phyloP scores from a whole-genome alignment of 2,329 filamentous ascomycete species.

The Penicillium sp. region DNA sequence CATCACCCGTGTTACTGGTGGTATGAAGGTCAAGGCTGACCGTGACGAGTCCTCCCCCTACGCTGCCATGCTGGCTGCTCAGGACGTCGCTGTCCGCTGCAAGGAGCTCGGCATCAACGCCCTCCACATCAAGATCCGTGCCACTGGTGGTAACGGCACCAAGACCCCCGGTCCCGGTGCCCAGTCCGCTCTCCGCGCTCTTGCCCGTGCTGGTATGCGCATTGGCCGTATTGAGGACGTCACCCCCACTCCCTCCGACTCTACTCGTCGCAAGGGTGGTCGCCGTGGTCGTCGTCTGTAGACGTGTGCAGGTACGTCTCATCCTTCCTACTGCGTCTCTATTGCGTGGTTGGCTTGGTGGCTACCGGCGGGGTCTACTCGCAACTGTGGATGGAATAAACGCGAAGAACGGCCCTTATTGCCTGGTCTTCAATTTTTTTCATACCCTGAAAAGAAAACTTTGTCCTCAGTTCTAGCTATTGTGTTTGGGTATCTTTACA shows the following conservation, averaged over 20 bases:
- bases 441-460: constrained; percentile 38
- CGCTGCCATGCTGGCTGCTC: constrained; percentile 99
- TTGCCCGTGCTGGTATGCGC: constrained; percentile 99
- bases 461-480: constrained; percentile 24
- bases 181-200: constrained; percentile 97
- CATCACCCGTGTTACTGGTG: constrained; percentile 99
- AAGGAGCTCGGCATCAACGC: constrained; percentile 86
- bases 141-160: constrained; percentile 99
- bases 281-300: constrained; percentile 99
- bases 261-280: constrained; percentile 99
- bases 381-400: constrained; percentile 51
- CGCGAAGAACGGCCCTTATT: constrained; percentile 53
- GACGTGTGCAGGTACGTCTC: constrained; percentile 49
- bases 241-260: constrained; percentile 98
- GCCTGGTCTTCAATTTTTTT: constrained; percentile 53
- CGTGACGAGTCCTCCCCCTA: constrained; percentile 99
- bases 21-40: constrained; percentile 99
- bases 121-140: constrained; percentile 99
- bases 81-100: constrained; percentile 93
- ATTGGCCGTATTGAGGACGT: constrained; percentile 99
- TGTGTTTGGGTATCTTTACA: constrained; percentile 26
- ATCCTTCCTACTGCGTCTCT: constrained; percentile 27
- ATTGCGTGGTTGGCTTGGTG: constrained; percentile 35
- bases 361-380: constrained; percentile 34
- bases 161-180: constrained; percentile 99